Evolutionary conservation across 2,329 filamentous ascomycete genomes (phyloP).

Genomic region (Xenoacremonium recifei): DNA sequence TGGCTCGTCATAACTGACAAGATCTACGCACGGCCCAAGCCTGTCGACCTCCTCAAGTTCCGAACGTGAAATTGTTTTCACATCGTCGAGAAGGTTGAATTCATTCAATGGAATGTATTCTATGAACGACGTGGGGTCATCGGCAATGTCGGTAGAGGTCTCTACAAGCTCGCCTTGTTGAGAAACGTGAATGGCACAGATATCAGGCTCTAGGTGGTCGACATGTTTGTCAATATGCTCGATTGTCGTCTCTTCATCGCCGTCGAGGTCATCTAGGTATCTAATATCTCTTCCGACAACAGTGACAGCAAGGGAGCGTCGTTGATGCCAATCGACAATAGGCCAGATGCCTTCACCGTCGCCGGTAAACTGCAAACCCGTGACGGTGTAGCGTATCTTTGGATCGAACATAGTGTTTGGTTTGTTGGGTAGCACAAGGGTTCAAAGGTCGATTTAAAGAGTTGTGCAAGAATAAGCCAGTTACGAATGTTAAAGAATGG

Average conservation of each 20-base stretch:
- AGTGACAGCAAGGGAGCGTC: conserved; percentile 27
- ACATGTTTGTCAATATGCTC: background rate
- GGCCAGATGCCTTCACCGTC: conserved; percentile 25
- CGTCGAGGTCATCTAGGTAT: conserved; percentile 27
- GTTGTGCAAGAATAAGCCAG: too few species aligned
- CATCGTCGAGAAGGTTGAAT: background rate
- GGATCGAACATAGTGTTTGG: too few species aligned
- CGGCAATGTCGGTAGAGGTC: background rate
- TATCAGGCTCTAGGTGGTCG: background rate
- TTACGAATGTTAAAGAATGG: too few species aligned
- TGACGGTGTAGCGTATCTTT: too few species aligned
- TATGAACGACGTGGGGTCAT: background rate
- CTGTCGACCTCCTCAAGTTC: background rate
- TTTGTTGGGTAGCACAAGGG: too few species aligned
- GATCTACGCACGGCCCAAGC: background rate
- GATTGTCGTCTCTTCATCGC: conserved; percentile 6
- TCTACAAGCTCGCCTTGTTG: background rate
- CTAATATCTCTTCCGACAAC: too few species aligned
- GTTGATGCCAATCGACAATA: conserved; percentile 26
- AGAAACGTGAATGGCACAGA: background rate
- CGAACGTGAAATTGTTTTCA: background rate
- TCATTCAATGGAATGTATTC: background rate
- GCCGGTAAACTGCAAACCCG: too few species aligned
- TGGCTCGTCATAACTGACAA: background rate
- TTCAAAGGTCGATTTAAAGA: too few species aligned